Evolutionary conservation across 208 protist species (phyloP).

Genomic region (Crithidia expoeki): DNA sequence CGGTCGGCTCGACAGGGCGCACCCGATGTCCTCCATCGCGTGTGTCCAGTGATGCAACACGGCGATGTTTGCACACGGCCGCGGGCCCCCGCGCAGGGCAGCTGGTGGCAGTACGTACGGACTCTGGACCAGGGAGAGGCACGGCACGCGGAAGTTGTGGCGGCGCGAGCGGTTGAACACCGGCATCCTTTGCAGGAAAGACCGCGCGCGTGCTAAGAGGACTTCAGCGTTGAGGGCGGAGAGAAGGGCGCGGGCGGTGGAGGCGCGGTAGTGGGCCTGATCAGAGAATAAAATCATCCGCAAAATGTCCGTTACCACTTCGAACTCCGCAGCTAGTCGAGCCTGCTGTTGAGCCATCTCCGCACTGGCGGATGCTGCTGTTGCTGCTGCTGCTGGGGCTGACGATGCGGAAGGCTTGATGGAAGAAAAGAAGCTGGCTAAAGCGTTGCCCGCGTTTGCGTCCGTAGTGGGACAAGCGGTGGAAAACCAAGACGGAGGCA

Average conservation of each 20-base stretch:
- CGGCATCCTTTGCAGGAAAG: slow-evolving; percentile 47
- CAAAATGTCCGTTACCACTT: slow-evolving; percentile 59
- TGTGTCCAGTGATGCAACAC: slow-evolving; percentile 44
- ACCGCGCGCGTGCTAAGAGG: slow-evolving; percentile 33
- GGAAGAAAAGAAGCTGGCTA: neutral
- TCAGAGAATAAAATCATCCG: slow-evolving; percentile 86
- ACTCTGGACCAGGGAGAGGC: slow-evolving; percentile 34
- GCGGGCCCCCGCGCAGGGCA: slow-evolving; percentile 26
- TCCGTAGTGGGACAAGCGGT: neutral
- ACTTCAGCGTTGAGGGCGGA: slow-evolving; percentile 34
- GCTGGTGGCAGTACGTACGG: slow-evolving; percentile 31
- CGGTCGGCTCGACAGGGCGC: slow-evolving; percentile 9
- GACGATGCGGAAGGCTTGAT: neutral
- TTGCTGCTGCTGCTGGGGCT: neutral
- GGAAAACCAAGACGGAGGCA: neutral
- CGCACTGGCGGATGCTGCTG: too few species aligned
- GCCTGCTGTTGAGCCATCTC: slow-evolving; percentile 1
- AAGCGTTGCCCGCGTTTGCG: neutral
- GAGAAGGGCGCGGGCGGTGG: slow-evolving; percentile 51
- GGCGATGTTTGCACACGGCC: slow-evolving; percentile 40
- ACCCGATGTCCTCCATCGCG: slow-evolving; percentile 23
- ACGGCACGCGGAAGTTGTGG: slow-evolving; percentile 30
- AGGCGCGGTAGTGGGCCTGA: slow-evolving; percentile 71
- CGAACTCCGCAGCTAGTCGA: slow-evolving; percentile 19
- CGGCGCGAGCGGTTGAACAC: slow-evolving; percentile 37